phyloP scores from a whole-genome alignment of 805 yeast species.

The Vanderwaltozyma tropicalis region DNA sequence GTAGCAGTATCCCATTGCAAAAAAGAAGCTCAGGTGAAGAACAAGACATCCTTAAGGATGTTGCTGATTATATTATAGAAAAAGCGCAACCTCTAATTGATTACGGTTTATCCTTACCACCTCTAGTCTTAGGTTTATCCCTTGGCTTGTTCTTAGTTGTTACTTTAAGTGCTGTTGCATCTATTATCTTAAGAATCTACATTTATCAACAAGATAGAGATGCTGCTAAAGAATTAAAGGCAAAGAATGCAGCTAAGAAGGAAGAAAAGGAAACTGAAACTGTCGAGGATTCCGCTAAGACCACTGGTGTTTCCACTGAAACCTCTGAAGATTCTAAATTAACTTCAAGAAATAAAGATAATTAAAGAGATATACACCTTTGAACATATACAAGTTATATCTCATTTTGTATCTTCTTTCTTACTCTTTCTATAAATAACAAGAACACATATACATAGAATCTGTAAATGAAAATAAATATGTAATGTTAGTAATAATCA shows the following conservation, averaged over 20 bases:
- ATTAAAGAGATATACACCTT: too few relatives aligned
- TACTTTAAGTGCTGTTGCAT: background rate
- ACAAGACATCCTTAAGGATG: background rate
- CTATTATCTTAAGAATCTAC: background rate
- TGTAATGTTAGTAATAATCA: too few relatives aligned
- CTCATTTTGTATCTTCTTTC: too few relatives aligned
- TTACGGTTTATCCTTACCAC: background rate
- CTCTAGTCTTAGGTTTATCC: background rate
- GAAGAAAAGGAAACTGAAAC: background rate
- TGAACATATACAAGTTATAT: too few relatives aligned
- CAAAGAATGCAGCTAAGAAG: background rate
- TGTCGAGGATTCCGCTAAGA: background rate
- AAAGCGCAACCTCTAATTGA: too few relatives aligned
- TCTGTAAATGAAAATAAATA: too few relatives aligned
- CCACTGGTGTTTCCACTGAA: background rate
- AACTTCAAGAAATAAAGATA: slow-evolving; percentile 1
- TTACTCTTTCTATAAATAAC: too few relatives aligned
- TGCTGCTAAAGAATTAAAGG: background rate
- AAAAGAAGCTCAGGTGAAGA: background rate
- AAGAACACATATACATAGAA: too few relatives aligned
- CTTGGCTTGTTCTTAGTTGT: background rate
- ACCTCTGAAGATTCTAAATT: background rate
- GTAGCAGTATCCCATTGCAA: background rate
- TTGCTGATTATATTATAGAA: too few relatives aligned
- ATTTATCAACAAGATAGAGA: background rate